phyloP scores from a whole-genome alignment of 2,329 filamentous ascomycete species.

The Claviceps quebecensis region DNA sequence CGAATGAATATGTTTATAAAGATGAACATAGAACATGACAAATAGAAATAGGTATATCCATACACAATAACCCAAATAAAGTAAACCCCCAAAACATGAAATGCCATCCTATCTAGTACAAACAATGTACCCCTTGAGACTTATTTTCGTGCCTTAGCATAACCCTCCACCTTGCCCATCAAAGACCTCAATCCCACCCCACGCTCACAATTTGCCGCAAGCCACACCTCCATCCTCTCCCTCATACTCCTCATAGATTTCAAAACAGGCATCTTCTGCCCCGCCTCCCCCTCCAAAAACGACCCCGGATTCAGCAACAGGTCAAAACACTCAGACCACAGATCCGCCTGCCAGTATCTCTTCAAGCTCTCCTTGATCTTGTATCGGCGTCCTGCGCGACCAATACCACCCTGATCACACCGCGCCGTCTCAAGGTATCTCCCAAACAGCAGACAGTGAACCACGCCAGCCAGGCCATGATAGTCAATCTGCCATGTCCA shows the following conservation, averaged over 20 bases:
- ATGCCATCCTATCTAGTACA: neutral
- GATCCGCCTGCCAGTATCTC: conserved; percentile 89
- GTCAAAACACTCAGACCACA: conserved; percentile 76
- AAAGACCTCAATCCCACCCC: conserved; percentile 59
- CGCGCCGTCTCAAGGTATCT: conserved; percentile 79
- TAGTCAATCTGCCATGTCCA: conserved; percentile 99
- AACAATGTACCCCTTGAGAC: too few relatives aligned
- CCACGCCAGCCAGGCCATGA: conserved; percentile 74
- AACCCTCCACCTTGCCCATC: conserved; percentile 48
- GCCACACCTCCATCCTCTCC: conserved; percentile 71
- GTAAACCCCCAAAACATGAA: neutral
- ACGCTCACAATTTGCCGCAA: conserved; percentile 69
- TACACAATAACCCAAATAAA: neutral
- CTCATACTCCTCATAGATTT: conserved; percentile 54
- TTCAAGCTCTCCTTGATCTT: conserved; percentile 73
- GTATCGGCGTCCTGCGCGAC: conserved; percentile 54
- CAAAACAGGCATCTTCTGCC: conserved; percentile 55
- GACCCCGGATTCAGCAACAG: conserved; percentile 69
- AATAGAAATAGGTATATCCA: too few relatives aligned
- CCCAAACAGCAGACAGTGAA: conserved; percentile 84
- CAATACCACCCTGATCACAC: conserved; percentile 38
- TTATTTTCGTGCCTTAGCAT: conserved; percentile 24
- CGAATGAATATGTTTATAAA: too few relatives aligned
- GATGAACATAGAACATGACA: too few relatives aligned
- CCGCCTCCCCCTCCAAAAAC: conserved; percentile 49